Conservation (phyloP, 2,329 filamentous ascomycete genomes). For the Tolypocladium tropicale region DNA sequence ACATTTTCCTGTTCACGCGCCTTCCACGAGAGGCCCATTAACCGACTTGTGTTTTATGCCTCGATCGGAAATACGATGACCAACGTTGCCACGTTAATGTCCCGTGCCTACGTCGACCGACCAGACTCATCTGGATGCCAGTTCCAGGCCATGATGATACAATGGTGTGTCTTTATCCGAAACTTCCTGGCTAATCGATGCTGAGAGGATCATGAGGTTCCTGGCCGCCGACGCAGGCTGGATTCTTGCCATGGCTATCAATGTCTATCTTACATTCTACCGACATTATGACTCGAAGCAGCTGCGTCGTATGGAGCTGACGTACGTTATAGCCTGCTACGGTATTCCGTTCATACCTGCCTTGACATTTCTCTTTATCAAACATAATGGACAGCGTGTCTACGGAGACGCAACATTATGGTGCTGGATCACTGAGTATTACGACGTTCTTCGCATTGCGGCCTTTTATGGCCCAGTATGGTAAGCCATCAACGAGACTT, state of each 20-base stretch:
- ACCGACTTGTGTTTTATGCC: slow-evolving; percentile 74
- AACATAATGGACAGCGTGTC: slow-evolving; percentile 38
- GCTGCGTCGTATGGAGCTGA: slow-evolving; percentile 54
- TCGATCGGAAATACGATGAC: slow-evolving; percentile 71
- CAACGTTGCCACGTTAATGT: slow-evolving; percentile 68
- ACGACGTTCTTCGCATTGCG: slow-evolving; percentile 57
- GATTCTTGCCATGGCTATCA: slow-evolving; percentile 68
- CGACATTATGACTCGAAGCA: slow-evolving; percentile 51
- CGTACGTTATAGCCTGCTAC: slow-evolving; percentile 57
- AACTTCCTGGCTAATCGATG: not conserved
- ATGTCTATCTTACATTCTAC: slow-evolving; percentile 71
- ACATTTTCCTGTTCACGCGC: slow-evolving; percentile 58
- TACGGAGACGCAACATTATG: slow-evolving; percentile 64
- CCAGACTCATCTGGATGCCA: slow-evolving; percentile 50
- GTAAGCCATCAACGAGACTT: slow-evolving; percentile 4
- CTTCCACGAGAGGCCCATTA: slow-evolving; percentile 74
- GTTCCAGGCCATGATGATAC: slow-evolving; percentile 69
- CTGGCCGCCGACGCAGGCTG: slow-evolving; percentile 61
- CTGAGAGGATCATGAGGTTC: slow-evolving; percentile 43
- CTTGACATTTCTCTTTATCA: slow-evolving; percentile 51
- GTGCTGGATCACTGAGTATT: slow-evolving; percentile 60
- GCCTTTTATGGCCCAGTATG: slow-evolving; percentile 61
- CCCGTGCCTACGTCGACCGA: slow-evolving; percentile 44
- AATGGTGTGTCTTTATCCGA: slow-evolving; percentile 25
- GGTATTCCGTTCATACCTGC: slow-evolving; percentile 58